Evolutionary conservation across 75 land plant genomes (phyloP), one percentile per base, ranked within the genome.

Genomic region (Chamaecyparis obtusa): DNA sequence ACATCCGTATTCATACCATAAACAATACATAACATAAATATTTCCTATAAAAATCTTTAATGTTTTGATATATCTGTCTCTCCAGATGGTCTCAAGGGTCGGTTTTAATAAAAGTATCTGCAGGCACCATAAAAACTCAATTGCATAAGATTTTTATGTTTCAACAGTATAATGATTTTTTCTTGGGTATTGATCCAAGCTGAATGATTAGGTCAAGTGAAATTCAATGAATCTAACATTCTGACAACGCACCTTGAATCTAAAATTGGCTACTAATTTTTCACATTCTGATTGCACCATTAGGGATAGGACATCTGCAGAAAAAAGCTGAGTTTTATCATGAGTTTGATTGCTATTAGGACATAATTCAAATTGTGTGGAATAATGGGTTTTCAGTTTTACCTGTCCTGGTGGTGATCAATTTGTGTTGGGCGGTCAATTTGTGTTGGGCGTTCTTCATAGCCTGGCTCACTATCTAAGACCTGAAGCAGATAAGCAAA

Each of bases 401-500:
- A 24, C 43, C 87, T n/a, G 41, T 27, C 79, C 27, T 86, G 69
- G 24, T 64, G 69, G 30, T 64, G 69, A 7, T 64, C 69, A 3
- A 64, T 64, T 32, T 87, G 83, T 19, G 21, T 48, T 5, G 83
- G 69, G 9, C 24, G 30, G 30, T 64, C 69, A 3, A 64, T 64
- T 32, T 87, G 83, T 19, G 21, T 48, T 3, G 83, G 55, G 21
- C 24, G 64, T 56, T 87, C 88, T 13, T 91, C 91, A 49, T 84
- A 86, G 57, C 19, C 37, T 16, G 93, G 87, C 54, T 86, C 91
- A 33, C 87, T 78, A 57, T 92, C 93, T 82, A 92, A 85, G 30
- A 92, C 93, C 83, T 92, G 93, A 37, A 92, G 90, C 5, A 92
- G 74, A 44, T 90, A 92, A 32, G 90, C 93, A 85, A 92, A 91